Evolutionary conservation across 192 early-diverging fungal genomes (phyloP).

Genomic region (Linnemannia zychae): DNA sequence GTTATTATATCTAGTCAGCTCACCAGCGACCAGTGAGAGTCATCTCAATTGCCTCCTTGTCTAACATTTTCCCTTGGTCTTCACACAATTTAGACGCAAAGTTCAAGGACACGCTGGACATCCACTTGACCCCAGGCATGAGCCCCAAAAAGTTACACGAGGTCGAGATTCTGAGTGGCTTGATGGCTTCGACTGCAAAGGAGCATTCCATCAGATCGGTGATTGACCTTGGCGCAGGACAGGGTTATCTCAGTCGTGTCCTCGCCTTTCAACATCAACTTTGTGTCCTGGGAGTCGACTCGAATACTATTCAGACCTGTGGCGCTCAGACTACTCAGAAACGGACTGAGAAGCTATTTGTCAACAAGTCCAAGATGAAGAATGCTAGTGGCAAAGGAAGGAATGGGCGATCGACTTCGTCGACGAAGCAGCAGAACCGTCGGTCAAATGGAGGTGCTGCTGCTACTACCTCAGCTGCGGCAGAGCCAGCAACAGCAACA

Average conservation of each 20-base stretch:
- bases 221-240: conserved; percentile 84
- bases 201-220: conserved; percentile 61
- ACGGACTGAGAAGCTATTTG: conserved; percentile 62
- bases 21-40: background rate
- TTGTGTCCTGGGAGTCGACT: conserved; percentile 78
- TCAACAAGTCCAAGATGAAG: conserved; percentile 45
- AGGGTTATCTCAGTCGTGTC: conserved; percentile 79
- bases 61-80: background rate
- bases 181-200: conserved; percentile 70
- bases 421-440: conserved; percentile 11
- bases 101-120: conserved; percentile 61
- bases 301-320: conserved; percentile 77
- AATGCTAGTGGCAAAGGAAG: background rate
- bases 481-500: conserved; percentile 2
- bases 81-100: conserved; percentile 22
- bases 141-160: conserved; percentile 81
- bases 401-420: background rate
- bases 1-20: background rate
- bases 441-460: background rate
- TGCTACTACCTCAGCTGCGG: background rate
- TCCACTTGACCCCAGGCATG: conserved; percentile 78
- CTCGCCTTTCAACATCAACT: conserved; percentile 76
- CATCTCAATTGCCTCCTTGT: background rate
- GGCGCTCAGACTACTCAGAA: conserved; percentile 75
- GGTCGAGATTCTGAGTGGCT: conserved; percentile 68